A percentile compares a stretch with the other conserved stretches of the same genome.
Evolutionary conservation across 202 grass and related monocot genomes (phyloP).

Genomic region (Zoysia matrella): DNA sequence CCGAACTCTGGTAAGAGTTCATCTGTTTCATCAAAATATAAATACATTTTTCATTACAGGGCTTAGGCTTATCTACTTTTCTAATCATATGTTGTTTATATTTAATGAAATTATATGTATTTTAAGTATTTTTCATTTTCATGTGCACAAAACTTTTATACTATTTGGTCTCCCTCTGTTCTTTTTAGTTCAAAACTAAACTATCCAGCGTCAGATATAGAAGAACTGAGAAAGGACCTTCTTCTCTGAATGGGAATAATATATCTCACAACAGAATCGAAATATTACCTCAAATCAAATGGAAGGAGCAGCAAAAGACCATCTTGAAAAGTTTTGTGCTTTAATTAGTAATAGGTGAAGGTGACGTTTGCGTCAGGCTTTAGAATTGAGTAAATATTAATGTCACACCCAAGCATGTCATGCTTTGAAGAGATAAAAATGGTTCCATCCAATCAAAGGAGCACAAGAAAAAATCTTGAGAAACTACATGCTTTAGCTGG

Average conservation of each 20-base stretch:
- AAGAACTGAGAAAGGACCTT: no score
- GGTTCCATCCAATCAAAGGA: not conserved
- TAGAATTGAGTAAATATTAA: not conserved
- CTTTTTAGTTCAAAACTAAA: not conserved
- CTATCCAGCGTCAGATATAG: no score
- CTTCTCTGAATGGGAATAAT: not conserved
- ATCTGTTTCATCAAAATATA: no score
- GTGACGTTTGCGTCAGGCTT: not conserved
- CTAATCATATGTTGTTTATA: no score
- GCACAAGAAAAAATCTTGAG: slow-evolving; percentile 2
- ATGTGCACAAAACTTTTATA: no score
- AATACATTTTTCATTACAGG: no score
- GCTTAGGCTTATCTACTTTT: no score
- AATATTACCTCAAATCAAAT: not conserved
- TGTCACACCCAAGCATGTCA: not conserved
- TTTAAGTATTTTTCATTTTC: no score
- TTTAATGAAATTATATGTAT: no score
- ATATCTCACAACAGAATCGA: not conserved
- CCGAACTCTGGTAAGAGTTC: no score
- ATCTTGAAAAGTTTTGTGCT: slow-evolving; percentile 23
- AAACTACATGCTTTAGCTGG: slow-evolving; percentile 12
- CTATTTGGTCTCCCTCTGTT: not conserved
- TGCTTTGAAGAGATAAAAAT: not conserved
- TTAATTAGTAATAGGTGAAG: slow-evolving; percentile 12
- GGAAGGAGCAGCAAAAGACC: slow-evolving; percentile 9